phyloP scores from a whole-genome alignment of 495 filamentous ascomycete genomes.

The Astrocystis sublimbata region DNA sequence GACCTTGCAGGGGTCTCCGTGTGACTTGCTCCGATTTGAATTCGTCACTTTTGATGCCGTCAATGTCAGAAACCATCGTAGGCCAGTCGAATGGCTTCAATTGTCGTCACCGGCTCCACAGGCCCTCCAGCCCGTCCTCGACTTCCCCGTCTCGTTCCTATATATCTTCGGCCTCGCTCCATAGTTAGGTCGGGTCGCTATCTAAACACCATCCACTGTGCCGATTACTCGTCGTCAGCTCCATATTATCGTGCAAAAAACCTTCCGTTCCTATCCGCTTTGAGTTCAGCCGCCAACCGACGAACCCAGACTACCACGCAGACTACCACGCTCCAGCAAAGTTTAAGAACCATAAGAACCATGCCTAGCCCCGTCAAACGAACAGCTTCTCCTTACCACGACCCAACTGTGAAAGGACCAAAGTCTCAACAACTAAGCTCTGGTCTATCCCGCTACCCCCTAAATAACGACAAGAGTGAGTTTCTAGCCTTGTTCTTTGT shows the following conservation, averaged over 20 bases:
- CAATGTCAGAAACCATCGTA: constrained; percentile 22
- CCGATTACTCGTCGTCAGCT: constrained; percentile 32
- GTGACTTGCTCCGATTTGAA: constrained; percentile 38
- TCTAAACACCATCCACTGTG: constrained; percentile 26
- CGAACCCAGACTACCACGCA: constrained; percentile 17
- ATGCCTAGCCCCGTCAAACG: constrained; percentile 52
- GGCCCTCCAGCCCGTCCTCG: constrained; percentile 12
- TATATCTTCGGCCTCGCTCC: constrained; percentile 41
- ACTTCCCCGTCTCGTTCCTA: constrained; percentile 26
- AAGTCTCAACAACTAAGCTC: constrained; percentile 42
- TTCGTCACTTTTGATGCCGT: constrained; percentile 37
- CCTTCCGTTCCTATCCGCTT: constrained; percentile 31
- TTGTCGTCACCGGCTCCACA: constrained; percentile 35
- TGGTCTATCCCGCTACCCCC: constrained; percentile 29
- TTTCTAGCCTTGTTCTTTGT: not conserved
- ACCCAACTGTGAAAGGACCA: constrained; percentile 50
- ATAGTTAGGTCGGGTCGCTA: constrained; percentile 33
- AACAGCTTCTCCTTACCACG: constrained; percentile 51
- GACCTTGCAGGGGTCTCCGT: constrained; percentile 32
- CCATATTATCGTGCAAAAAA: constrained; percentile 36
- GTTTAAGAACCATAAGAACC: constrained; percentile 55
- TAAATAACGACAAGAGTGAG: constrained; percentile 45
- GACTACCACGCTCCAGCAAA: constrained; percentile 19
- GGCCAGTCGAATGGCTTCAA: constrained; percentile 39
- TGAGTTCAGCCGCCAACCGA: constrained; percentile 23